Conservation (phyloP, 2,329 filamentous ascomycete genomes). For the Elsinoe batatas region DNA sequence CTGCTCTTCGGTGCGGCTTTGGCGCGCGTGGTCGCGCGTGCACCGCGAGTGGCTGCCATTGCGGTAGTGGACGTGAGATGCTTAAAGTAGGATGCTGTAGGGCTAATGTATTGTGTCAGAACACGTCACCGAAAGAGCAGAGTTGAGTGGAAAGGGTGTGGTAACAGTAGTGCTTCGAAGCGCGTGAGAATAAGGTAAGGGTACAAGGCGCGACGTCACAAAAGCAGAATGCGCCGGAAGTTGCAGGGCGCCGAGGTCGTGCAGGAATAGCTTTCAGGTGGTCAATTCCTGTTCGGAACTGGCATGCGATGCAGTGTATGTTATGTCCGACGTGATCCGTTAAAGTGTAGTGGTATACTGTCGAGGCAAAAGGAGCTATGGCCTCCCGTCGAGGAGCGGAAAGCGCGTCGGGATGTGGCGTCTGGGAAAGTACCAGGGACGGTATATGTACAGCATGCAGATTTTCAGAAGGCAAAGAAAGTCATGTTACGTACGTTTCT, state of each 20-base stretch:
- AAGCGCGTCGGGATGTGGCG: background rate
- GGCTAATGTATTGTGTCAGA: too few species aligned
- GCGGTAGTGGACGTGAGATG: background rate
- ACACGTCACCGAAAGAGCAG: too few species aligned
- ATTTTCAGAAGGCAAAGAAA: background rate
- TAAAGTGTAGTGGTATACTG: background rate
- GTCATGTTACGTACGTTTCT: background rate
- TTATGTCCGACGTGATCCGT: background rate
- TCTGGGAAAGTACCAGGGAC: background rate
- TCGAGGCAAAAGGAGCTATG: conserved; percentile 1
- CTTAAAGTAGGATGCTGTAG: too few species aligned
- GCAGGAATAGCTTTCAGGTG: background rate
- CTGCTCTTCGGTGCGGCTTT: background rate
- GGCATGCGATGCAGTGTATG: background rate
- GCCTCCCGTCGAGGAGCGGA: background rate
- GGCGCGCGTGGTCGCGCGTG: conserved; percentile 4
- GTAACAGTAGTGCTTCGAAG: background rate
- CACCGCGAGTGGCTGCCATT: conserved; percentile 10
- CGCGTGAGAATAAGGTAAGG: background rate
- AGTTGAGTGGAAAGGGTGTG: background rate
- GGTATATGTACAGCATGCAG: background rate
- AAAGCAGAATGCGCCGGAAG: background rate
- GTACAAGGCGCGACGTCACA: background rate
- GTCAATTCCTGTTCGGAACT: background rate
- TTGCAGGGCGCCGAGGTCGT: background rate